Evolutionary conservation across 306 rosid species (phyloP), one percentile per base, ranked within the genome.

Genomic region (Lablab purpureus): DNA sequence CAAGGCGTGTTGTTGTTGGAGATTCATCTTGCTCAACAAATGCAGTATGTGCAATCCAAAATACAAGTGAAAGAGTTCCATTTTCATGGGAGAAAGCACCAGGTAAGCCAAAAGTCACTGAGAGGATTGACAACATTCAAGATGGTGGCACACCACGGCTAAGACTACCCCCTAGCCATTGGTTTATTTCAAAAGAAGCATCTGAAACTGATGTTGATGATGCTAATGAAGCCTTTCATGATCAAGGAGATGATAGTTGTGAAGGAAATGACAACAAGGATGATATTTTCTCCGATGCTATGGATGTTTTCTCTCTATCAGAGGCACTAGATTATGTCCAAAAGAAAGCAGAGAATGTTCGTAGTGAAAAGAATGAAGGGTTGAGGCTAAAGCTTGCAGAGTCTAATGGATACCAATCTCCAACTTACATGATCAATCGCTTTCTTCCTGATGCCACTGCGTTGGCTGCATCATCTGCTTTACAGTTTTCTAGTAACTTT

Each of bases 361-460:
- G 67, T 28, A 74, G 32, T 49, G 74, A 75, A 3, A 80, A 73
- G 19, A 67, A 67, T 11, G 81, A 84, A 22, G 41, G 84, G 2
- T 74, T 90, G 45, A 87, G 76, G 80, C 13, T 81, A 46, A 92
- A 86, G 90, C 83, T 92, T 67, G 84, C 71, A 40, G 88, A 90
- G 27, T 87, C 82, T 3, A 73, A 78, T 32, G 94, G 89, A 0
- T 81, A 80, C 36, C 88, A 73, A 34, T 90, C 90, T 25, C 90
- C 97, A 2, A 88, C 89, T 71, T 94, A 87, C 77, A 85, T 94
- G 79, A 92, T 94, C 67, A 90, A 86, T 82, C 86, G 98, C 12
- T 94, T 94, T 83, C 89, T 94, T 56, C 98, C 95, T 0, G 98
- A 92, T 25, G 97, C 98, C 0, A 86, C 92, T 11, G 92, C 97